These are phyloP conservation scores for Toxicodendron radicans DNA, from an alignment of 345 rosid species.

Conservation along the genomic window DNA sequence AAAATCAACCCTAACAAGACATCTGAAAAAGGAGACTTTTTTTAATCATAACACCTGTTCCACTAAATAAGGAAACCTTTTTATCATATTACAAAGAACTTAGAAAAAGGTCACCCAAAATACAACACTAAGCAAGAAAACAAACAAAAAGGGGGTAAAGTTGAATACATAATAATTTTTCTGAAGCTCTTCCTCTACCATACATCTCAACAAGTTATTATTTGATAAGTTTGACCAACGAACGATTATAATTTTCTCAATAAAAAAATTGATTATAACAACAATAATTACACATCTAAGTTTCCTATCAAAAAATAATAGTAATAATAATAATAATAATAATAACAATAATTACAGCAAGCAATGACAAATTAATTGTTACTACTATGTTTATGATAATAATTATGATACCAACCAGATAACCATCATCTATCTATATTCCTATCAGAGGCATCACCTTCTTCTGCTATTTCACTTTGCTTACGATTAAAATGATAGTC, in stretches of 20 bases:
- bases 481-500: no score
- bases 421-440: neutral
- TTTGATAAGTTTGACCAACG: neutral
- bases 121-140: neutral
- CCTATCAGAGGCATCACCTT: no score
- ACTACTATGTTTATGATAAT: neutral
- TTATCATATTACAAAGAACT: no score
- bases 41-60: conserved; percentile 2
- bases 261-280: neutral
- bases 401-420: neutral
- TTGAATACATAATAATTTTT: neutral
- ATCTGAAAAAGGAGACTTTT: neutral
- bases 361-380: neutral
- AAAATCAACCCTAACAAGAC: neutral
- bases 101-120: neutral
- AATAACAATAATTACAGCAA: neutral
- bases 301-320: neutral
- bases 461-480: no score
- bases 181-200: neutral
- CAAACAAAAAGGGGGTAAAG: neutral
- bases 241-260: neutral
- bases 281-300: neutral
- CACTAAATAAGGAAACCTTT: neutral
- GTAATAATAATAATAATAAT: neutral
- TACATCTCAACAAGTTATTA: conserved; percentile 6